Evolutionary conservation across 2,329 filamentous ascomycete species (phyloP).

Genomic region (Grosmannia clavigera): DNA sequence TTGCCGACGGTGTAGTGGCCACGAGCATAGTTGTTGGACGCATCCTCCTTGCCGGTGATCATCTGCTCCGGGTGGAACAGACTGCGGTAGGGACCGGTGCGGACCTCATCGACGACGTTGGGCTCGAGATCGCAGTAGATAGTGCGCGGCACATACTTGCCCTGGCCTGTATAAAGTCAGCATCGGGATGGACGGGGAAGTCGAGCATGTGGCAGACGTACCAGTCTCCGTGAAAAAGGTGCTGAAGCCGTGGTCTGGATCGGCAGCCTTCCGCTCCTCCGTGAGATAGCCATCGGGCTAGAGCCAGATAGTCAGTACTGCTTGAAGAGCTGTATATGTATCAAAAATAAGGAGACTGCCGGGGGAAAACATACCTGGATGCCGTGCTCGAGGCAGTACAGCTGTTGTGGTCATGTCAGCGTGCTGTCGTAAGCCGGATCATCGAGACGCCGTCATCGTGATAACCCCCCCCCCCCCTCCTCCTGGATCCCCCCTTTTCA

Average conservation of each 20-base stretch:
- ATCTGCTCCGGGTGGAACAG: constrained; percentile 99
- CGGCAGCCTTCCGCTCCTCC: constrained; percentile 87
- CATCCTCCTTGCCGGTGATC: constrained; percentile 99
- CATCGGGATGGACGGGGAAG: not conserved
- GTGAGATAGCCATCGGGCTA: constrained; percentile 98
- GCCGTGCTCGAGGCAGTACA: constrained; percentile 99
- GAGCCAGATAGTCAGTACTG: not conserved
- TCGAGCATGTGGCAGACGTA: constrained; percentile 29
- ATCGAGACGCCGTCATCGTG: not conserved
- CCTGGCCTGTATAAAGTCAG: constrained; percentile 53
- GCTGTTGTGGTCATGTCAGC: constrained; percentile 39
- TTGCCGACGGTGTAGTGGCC: constrained; percentile 99
- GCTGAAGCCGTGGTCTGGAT: constrained; percentile 96
- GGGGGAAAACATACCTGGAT: constrained; percentile 65
- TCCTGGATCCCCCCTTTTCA: not conserved
- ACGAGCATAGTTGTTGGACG: constrained; percentile 99
- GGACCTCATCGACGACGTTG: constrained; percentile 98
- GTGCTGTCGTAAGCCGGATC: constrained; percentile 2
- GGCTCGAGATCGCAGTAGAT: constrained; percentile 99
- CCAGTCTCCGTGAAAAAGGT: constrained; percentile 99
- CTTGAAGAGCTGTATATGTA: constrained; percentile 20
- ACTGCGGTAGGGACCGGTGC: constrained; percentile 88
- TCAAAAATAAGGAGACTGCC: not conserved
- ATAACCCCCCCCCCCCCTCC: not conserved
- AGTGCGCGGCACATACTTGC: constrained; percentile 97